These are phyloP conservation scores for Fusarium dimerum DNA, from an alignment of 2,329 filamentous ascomycete genomes.

Conservation along the genomic window DNA sequence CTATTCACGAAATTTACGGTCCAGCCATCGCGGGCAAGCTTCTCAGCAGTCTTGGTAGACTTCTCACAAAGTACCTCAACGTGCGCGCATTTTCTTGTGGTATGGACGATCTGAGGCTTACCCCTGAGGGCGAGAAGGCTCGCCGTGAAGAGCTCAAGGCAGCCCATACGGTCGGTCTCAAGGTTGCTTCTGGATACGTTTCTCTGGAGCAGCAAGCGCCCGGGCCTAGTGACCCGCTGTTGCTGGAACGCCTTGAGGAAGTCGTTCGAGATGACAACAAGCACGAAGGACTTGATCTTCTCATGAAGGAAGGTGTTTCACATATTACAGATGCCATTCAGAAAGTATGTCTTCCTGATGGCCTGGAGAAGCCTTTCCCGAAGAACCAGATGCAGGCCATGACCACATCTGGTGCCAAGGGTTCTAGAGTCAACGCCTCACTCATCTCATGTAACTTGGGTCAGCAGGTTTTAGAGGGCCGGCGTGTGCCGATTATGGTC, in stretches of 20 bases:
- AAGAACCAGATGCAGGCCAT: constrained; percentile 99
- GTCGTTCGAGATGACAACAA: constrained; percentile 90
- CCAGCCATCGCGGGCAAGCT: constrained; percentile 83
- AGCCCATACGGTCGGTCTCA: constrained; percentile 69
- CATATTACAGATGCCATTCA: constrained; percentile 79
- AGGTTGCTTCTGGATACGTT: constrained; percentile 86
- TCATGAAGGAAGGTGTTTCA: constrained; percentile 73
- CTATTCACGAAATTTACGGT: constrained; percentile 91
- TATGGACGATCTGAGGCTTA: constrained; percentile 92
- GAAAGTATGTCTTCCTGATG: constrained; percentile 73
- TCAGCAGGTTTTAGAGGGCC: constrained; percentile 93
- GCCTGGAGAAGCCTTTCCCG: constrained; percentile 88
- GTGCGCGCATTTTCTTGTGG: constrained; percentile 97
- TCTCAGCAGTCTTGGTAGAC: constrained; percentile 83
- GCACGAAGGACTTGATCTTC: constrained; percentile 83
- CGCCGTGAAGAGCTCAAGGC: constrained; percentile 69
- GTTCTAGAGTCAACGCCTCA: constrained; percentile 89
- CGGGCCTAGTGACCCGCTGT: constrained; percentile 66
- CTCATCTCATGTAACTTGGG: constrained; percentile 97
- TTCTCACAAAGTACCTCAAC: constrained; percentile 86
- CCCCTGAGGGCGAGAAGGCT: constrained; percentile 71
- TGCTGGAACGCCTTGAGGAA: constrained; percentile 79
- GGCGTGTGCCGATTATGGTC: constrained; percentile 94
- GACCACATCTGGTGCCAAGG: constrained; percentile 96
- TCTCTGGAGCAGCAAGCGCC: constrained; percentile 67